Conservation (phyloP, 192 early-diverging fungal species). For the Entomortierella lignicola region DNA sequence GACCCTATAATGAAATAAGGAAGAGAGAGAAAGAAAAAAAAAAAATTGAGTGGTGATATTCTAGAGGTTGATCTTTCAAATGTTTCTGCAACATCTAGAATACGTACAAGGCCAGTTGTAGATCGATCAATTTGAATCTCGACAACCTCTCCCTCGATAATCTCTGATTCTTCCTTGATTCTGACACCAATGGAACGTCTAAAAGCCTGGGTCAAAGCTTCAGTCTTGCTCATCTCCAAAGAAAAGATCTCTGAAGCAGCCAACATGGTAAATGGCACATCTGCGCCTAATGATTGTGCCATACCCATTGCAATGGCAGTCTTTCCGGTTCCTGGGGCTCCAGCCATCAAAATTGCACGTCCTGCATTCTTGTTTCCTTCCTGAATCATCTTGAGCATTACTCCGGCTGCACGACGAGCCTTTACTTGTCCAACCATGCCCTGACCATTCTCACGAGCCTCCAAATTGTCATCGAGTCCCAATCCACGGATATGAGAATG, state of each 20-base stretch:
- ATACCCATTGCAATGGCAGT: constrained; percentile 99
- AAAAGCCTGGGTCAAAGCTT: constrained; percentile 97
- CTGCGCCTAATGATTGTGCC: constrained; percentile 92
- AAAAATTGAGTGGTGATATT: not conserved
- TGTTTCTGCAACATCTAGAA: not conserved
- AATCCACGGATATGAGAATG: constrained; percentile 99
- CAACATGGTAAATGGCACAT: constrained; percentile 98
- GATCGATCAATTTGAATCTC: constrained; percentile 97
- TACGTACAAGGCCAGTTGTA: constrained; percentile 82
- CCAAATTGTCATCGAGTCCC: constrained; percentile 94
- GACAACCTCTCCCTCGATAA: constrained; percentile 99
- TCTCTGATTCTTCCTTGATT: constrained; percentile 98
- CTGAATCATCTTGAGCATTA: constrained; percentile 97
- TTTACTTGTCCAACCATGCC: constrained; percentile 98
- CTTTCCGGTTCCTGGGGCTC: constrained; percentile 98
- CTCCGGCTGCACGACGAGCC: constrained; percentile 95
- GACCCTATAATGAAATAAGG: constrained; percentile 63
- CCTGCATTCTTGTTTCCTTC: constrained; percentile 96
- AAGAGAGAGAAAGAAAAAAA: not conserved
- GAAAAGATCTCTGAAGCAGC: constrained; percentile 99
- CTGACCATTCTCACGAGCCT: constrained; percentile 86
- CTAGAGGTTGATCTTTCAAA: not conserved
- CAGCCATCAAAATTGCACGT: constrained; percentile 96
- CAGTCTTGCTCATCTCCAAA: constrained; percentile 98
- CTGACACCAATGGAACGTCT: constrained; percentile 96